Percentiles rank a stretch among this genome's conserved stretches.
phyloP scores from a whole-genome alignment of 2,329 filamentous ascomycete genomes.

The Aureobasidium sp. region DNA sequence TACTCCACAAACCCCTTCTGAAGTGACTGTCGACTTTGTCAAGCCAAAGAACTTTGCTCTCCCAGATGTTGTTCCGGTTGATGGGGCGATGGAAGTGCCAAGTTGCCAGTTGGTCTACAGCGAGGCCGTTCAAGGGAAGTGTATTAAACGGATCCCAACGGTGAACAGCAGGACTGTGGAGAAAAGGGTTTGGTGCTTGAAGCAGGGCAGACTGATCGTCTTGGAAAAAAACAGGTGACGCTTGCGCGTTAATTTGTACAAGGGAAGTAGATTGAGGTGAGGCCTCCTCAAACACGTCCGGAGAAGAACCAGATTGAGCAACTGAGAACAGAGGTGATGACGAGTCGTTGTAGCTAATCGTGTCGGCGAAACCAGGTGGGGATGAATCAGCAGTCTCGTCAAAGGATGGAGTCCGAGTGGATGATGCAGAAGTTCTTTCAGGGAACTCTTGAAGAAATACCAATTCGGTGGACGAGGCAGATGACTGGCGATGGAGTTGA shows the following conservation, averaged over 20 bases:
- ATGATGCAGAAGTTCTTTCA: background rate
- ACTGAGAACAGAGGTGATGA: constrained; percentile 3
- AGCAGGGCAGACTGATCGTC: background rate
- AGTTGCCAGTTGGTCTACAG: constrained; percentile 5
- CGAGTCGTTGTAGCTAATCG: background rate
- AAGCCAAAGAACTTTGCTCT: constrained; percentile 14
- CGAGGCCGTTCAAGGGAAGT: constrained; percentile 8
- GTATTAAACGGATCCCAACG: constrained; percentile 15
- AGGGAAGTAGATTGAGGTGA: constrained; percentile 2
- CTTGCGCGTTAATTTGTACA: background rate
- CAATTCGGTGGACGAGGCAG: constrained; percentile 3
- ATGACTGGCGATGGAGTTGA: constrained; percentile 11
- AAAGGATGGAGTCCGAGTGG: background rate
- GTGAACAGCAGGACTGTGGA: constrained; percentile 1
- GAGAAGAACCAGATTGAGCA: background rate
- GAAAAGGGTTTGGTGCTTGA: constrained; percentile 4
- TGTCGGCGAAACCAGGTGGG: background rate
- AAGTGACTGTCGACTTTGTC: constrained; percentile 13
- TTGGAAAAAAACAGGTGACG: background rate
- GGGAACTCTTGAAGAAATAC: constrained; percentile 11
- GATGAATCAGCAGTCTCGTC: background rate
- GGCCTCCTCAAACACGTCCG: background rate
- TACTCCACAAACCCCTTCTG: constrained; percentile 4
- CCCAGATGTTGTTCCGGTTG: constrained; percentile 12
- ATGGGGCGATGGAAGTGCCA: constrained; percentile 13